These are phyloP conservation scores for Amanita muscaria DNA, from an alignment of 768 basidiomycete species.

Conservation along the genomic window DNA sequence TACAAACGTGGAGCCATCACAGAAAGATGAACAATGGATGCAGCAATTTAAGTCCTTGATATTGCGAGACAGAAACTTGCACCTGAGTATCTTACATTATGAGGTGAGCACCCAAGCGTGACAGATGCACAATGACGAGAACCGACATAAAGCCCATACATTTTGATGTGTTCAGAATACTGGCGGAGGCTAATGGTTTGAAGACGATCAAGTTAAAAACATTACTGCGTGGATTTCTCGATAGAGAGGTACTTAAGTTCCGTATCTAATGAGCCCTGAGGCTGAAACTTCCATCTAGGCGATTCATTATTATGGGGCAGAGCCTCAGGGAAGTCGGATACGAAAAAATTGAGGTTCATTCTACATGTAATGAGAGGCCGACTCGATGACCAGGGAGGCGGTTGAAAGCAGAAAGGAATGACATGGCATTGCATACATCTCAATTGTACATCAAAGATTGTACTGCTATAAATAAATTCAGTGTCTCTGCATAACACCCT, in stretches of 20 bases:
- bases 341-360: constrained; percentile 10
- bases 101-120: constrained; percentile 36
- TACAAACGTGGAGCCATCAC: constrained; percentile 13
- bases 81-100: constrained; percentile 53
- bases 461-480: too few relatives aligned
- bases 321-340: constrained; percentile 19
- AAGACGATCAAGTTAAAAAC: constrained; percentile 25
- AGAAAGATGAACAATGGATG: constrained; percentile 35
- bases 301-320: constrained; percentile 44
- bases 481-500: too few relatives aligned
- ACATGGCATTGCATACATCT: too few relatives aligned
- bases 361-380: not conserved
- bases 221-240: constrained; percentile 42
- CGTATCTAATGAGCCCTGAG: constrained; percentile 10
- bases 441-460: too few relatives aligned
- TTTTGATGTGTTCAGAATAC: constrained; percentile 41
- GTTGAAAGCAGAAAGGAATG: too few relatives aligned
- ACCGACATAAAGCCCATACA: constrained; percentile 43
- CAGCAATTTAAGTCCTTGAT: constrained; percentile 33
- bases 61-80: constrained; percentile 34
- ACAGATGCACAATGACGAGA: not conserved
- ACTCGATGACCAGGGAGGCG: too few relatives aligned
- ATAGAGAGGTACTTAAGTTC: constrained; percentile 54
- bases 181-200: constrained; percentile 27
- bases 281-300: constrained; percentile 36